Base-by-base conservation (phyloP, 768 basidiomycete species). In the Amanita rubescens region DNA sequence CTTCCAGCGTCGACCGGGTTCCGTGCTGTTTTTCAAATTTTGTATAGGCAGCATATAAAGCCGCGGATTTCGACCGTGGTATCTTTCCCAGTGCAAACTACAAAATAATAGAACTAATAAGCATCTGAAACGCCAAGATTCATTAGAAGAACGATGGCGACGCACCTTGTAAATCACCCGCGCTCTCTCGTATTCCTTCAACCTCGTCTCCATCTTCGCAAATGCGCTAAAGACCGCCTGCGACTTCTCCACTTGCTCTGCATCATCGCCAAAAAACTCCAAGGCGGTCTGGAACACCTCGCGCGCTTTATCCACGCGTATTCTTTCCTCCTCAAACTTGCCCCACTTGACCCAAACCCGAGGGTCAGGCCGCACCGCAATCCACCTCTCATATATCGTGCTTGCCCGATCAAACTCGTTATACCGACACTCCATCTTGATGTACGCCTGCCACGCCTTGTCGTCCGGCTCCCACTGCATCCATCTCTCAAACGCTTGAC, bases 391-490 rank as follows among this genome's bases (percentile, higher is more conserved):
- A 65, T 95, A 96, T 33, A 98, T 87, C 19, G 85, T 75, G 55
- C 93, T 95, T 2, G 94, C 95, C 8, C 96, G 78, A 61, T 97
- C 96, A 19, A 83, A 71, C 68, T 99, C 96, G 53, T 84, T 75
- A 66, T 98, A 99, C 49, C 96, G 80, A 64, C 87, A 84, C 72
- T 99, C 96, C 67, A 98, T 76, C 73, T 99, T 98, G 77, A 98
- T 90, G 70, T 95, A 98, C n/a, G 93, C 92, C 65, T 94, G 90
- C 95, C 95, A 99, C 3, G 95, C 94, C 74, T 97, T 97, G 80
- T 98, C 96, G 62, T 98, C 94, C 0, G 96, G 96, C 66, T 98
- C 96, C 96, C 96, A 98, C 59, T 91, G 82, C 93, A 98, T 95
- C 96, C 96, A 99, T 43, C 96, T 81, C 68, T 99, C 96, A 57